phyloP scores from a whole-genome alignment of 2,329 filamentous ascomycete species.

The Verruconis gallopava region DNA sequence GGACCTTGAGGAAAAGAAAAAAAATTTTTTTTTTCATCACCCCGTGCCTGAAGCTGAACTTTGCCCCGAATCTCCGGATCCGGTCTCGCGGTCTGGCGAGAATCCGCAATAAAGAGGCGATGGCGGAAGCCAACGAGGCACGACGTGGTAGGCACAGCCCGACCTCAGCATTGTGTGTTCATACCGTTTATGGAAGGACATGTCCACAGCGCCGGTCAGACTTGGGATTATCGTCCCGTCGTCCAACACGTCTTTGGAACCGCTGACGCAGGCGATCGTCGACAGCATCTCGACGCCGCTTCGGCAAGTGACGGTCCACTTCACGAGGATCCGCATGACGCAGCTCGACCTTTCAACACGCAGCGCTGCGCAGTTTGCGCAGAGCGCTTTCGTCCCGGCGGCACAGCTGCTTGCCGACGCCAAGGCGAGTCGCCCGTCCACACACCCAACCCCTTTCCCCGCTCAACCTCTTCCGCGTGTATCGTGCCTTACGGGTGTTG shows the following conservation, averaged over 20 bases:
- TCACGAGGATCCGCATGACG: slow-evolving; percentile 30
- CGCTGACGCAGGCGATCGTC: slow-evolving; percentile 27
- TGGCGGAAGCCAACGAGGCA: too few species aligned
- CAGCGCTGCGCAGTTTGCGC: slow-evolving; percentile 22
- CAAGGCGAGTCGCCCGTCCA: slow-evolving; percentile 3
- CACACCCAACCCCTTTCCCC: too few species aligned
- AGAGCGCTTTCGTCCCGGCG: slow-evolving; percentile 17
- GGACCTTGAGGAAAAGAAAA: too few species aligned
- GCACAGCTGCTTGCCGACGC: slow-evolving; percentile 21
- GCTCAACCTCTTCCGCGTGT: not conserved
- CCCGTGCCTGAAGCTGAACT: too few species aligned
- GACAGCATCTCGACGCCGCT: slow-evolving; percentile 16
- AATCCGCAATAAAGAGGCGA: too few species aligned
- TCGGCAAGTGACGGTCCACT: slow-evolving; percentile 26
- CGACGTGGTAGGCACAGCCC: too few species aligned
- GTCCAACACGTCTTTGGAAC: slow-evolving; percentile 33
- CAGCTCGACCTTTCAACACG: slow-evolving; percentile 23
- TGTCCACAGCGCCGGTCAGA: slow-evolving; percentile 7
- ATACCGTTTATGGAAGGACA: too few species aligned
- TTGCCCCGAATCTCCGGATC: too few species aligned
- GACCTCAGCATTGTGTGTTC: too few species aligned
- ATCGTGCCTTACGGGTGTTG: not conserved
- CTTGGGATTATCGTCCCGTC: slow-evolving; percentile 32
- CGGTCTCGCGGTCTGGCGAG: too few species aligned
- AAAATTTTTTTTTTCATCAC: too few species aligned